These are phyloP conservation scores for Ustilago xerochloae DNA, from an alignment of 1,284 basidiomycete species.

Conservation along the genomic window DNA sequence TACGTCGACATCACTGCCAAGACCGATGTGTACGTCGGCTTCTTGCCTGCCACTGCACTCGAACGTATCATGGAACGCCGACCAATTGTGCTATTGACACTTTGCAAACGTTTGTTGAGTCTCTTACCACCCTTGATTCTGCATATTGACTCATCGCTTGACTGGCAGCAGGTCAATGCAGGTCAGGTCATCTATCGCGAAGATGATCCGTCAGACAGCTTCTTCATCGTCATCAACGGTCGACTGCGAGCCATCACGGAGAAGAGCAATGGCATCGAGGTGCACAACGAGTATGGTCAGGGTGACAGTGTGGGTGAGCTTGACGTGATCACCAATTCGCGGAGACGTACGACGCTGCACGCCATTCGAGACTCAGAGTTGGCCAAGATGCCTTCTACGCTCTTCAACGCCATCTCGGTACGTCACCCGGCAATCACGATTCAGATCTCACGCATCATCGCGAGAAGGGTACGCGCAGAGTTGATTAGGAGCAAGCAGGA, in stretches of 20 bases:
- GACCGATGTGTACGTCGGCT: conserved; percentile 96
- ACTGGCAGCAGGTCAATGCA: conserved; percentile 97
- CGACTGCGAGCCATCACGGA: conserved; percentile 83
- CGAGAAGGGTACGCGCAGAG: conserved; percentile 86
- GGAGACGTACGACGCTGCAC: conserved; percentile 88
- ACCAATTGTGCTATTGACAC: conserved; percentile 92
- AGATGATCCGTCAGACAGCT: conserved; percentile 88
- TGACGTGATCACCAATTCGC: conserved; percentile 96
- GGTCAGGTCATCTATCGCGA: conserved; percentile 91
- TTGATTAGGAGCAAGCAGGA: conserved; percentile 69
- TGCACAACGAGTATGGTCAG: conserved; percentile 93
- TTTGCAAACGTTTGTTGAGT: conserved; percentile 95
- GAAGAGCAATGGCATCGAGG: conserved; percentile 75
- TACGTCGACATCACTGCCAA: conserved; percentile 97
- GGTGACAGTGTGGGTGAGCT: conserved; percentile 80
- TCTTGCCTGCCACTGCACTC: conserved; percentile 86
- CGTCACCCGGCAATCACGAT: conserved; percentile 95
- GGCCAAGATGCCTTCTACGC: conserved; percentile 94
- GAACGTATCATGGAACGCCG: conserved; percentile 90
- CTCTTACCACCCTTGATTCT: conserved; percentile 92
- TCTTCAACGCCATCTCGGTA: conserved; percentile 86
- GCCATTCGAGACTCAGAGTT: conserved; percentile 98
- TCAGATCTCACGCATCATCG: conserved; percentile 93
- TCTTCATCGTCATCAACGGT: conserved; percentile 97
- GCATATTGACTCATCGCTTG: conserved; percentile 95